These are phyloP conservation scores for Coniella lustricola DNA, from an alignment of 2,329 filamentous ascomycete species.

Conservation along the genomic window DNA sequence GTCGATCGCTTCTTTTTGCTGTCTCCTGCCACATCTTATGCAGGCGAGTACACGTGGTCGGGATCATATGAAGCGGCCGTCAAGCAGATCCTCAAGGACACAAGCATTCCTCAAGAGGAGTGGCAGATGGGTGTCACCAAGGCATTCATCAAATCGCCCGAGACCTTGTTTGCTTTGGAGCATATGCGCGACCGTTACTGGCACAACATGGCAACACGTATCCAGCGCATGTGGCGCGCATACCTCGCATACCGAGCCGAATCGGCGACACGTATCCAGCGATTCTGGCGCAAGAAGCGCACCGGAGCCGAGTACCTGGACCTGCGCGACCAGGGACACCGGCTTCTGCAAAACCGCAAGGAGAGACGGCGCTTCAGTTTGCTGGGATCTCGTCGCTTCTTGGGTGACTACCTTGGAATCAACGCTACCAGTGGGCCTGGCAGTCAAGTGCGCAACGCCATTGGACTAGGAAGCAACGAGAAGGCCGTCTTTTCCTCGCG, in stretches of 20 bases:
- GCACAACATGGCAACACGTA: conserved; percentile 99
- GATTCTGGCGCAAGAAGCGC: conserved; percentile 91
- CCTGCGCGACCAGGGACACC: conserved; percentile 80
- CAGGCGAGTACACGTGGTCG: conserved; percentile 94
- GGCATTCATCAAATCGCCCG: conserved; percentile 96
- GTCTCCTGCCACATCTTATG: conserved; percentile 90
- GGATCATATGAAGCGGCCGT: conserved; percentile 83
- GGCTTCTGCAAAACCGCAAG: conserved; percentile 74
- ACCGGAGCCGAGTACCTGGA: conserved; percentile 85
- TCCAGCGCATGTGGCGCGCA: conserved; percentile 94
- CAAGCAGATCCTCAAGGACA: conserved; percentile 90
- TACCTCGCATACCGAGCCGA: conserved; percentile 90
- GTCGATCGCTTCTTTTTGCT: conserved; percentile 94
- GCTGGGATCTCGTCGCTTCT: conserved; percentile 81
- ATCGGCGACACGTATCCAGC: conserved; percentile 87
- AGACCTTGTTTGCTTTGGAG: conserved; percentile 92
- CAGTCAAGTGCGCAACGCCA: conserved; percentile 68
- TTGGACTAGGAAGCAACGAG: conserved; percentile 66
- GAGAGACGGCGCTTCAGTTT: conserved; percentile 88
- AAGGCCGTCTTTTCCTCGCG: conserved; percentile 82
- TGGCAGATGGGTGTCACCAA: conserved; percentile 97
- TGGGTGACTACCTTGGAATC: conserved; percentile 90
- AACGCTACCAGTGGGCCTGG: conserved; percentile 74
- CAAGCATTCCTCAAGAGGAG: conserved; percentile 88
- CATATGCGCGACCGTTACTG: conserved; percentile 97